Percentiles rank a stretch among this genome's conserved stretches.
Conservation (phyloP, 345 rosid genomes). For the Moricandia moricandioides region DNA sequence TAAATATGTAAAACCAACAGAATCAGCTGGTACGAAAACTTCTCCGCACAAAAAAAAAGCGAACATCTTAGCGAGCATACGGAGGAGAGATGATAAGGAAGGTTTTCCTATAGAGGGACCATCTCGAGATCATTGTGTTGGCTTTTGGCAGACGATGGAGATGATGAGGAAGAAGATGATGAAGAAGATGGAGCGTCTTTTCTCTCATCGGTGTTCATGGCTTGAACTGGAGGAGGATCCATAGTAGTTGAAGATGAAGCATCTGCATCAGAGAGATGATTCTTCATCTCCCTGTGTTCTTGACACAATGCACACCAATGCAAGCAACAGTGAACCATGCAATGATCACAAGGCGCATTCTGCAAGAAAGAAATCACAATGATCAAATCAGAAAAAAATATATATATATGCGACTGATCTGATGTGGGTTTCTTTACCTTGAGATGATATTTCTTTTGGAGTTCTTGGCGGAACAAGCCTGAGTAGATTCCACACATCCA, state of each 20-base stretch:
- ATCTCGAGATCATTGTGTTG: constrained; percentile 45
- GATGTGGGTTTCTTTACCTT: constrained; percentile 45
- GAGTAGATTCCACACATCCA: constrained; percentile 88
- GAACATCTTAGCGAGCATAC: constrained; percentile 23
- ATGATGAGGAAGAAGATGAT: constrained; percentile 32
- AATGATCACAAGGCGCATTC: constrained; percentile 84
- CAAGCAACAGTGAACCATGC: constrained; percentile 79
- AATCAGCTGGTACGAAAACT: constrained; percentile 30
- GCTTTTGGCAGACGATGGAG: constrained; percentile 44
- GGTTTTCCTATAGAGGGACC: constrained; percentile 51
- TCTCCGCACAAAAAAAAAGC: constrained; percentile 8
- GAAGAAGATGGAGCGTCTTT: constrained; percentile 19
- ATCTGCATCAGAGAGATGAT: constrained; percentile 60
- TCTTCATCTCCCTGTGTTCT: constrained; percentile 89
- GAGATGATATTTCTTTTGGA: constrained; percentile 89
- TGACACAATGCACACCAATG: constrained; percentile 95
- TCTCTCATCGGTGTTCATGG: constrained; percentile 53
- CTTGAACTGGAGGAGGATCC: constrained; percentile 76
- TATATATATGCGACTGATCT: neutral
- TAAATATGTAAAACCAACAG: constrained; percentile 6
- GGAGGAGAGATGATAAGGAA: constrained; percentile 9
- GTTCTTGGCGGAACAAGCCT: constrained; percentile 67
- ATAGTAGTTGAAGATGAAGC: constrained; percentile 44
- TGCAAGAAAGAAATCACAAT: constrained; percentile 29
- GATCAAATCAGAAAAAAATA: neutral